Percentiles rank a stretch among this genome's conserved stretches.
Conservation (phyloP, 768 basidiomycete species). For the Tylopilus rubrobrunneus region DNA sequence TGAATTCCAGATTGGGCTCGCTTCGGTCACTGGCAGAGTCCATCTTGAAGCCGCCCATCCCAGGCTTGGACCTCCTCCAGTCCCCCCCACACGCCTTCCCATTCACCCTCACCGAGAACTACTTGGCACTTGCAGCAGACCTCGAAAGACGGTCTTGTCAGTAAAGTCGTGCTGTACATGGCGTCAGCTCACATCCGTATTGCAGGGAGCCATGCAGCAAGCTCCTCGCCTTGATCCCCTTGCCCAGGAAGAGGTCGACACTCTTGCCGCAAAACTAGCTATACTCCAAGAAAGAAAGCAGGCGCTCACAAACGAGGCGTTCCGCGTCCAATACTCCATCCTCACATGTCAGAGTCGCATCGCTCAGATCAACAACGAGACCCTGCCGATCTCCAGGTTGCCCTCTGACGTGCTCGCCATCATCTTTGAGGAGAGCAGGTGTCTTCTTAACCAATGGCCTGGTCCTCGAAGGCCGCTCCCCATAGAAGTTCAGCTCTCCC, state of each 20-base stretch:
- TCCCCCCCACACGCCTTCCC: not conserved
- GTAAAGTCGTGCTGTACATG: slow-evolving; percentile 16
- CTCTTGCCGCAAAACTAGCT: slow-evolving; percentile 19
- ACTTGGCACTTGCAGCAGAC: slow-evolving; percentile 3
- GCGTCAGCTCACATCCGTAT: slow-evolving; percentile 17
- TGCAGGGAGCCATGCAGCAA: slow-evolving; percentile 21
- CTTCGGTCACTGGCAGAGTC: slow-evolving; percentile 3
- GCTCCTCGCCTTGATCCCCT: slow-evolving; percentile 15
- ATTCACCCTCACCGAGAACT: not conserved
- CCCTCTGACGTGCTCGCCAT: slow-evolving; percentile 33
- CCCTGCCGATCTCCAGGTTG: slow-evolving; percentile 27
- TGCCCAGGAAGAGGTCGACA: slow-evolving; percentile 25
- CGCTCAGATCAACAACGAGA: slow-evolving; percentile 30
- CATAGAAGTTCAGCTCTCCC: slow-evolving; percentile 33
- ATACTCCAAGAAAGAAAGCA: slow-evolving; percentile 22
- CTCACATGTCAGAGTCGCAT: slow-evolving; percentile 30
- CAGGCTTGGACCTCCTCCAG: not conserved
- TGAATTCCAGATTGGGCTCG: slow-evolving; percentile 8
- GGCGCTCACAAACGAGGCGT: slow-evolving; percentile 21
- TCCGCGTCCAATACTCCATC: slow-evolving; percentile 26
- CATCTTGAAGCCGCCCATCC: not conserved
- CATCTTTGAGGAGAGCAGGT: slow-evolving; percentile 31
- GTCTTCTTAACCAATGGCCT: slow-evolving; percentile 25
- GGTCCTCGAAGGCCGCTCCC: slow-evolving; percentile 30
- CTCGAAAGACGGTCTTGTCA: slow-evolving; percentile 23